Conservation (phyloP, 2,329 filamentous ascomycete species). For the Ascochyta pisi region DNA sequence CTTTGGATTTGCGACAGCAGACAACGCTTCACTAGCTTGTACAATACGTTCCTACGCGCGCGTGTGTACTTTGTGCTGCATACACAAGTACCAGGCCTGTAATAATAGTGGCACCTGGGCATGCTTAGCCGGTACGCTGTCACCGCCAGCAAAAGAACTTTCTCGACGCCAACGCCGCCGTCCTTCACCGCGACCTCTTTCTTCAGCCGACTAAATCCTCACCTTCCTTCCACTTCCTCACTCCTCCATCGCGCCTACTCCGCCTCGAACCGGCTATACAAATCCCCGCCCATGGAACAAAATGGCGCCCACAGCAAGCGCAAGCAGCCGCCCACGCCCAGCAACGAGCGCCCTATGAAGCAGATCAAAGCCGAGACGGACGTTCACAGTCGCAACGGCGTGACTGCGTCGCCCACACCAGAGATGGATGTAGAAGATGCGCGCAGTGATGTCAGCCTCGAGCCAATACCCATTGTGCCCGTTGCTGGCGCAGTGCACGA, state of each 20-base stretch:
- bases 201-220: conserved; percentile 10
- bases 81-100: conserved; percentile 15
- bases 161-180: conserved; percentile 22
- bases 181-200: conserved; percentile 19
- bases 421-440: conserved; percentile 45
- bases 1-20: conserved; percentile 13
- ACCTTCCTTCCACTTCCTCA: conserved; percentile 3
- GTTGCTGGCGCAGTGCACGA: conserved; percentile 59
- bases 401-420: conserved; percentile 27
- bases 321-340: conserved; percentile 58
- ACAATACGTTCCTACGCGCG: conserved; percentile 10
- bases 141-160: conserved; percentile 41
- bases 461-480: conserved; percentile 41
- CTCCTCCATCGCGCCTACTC: conserved; percentile 7
- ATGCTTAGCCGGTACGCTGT: conserved; percentile 42
- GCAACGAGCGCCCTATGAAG: conserved; percentile 61
- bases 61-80: conserved; percentile 8
- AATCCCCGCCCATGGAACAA: conserved; percentile 54
- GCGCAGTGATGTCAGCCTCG: conserved; percentile 50
- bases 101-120: conserved; percentile 18
- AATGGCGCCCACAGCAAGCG: conserved; percentile 61
- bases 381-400: conserved; percentile 48
- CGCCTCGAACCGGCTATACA: conserved; percentile 5
- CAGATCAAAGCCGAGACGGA: conserved; percentile 59
- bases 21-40: conserved; percentile 2